Evolutionary conservation across 208 protist genomes (phyloP).

Genomic region (Wallacemonas sp.): DNA sequence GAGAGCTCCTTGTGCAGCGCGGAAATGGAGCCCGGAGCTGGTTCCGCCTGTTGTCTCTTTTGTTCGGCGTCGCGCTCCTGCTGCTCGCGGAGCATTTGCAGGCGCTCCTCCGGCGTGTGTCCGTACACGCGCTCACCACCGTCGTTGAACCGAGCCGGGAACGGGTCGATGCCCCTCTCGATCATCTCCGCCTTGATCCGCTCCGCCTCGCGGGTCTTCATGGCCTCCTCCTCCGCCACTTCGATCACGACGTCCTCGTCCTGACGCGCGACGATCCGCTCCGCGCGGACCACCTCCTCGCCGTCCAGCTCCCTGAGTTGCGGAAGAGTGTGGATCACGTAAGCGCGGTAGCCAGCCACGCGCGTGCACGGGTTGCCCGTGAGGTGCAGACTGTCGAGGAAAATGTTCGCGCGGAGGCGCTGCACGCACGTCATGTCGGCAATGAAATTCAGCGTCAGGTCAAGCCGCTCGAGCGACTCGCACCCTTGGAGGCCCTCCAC

Average conservation of each 20-base stretch:
- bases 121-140: conserved; percentile 91
- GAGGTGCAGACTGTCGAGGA: conserved; percentile 91
- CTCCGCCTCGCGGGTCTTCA: conserved; percentile 58
- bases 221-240: conserved; percentile 46
- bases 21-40: conserved; percentile 53
- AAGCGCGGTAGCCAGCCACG: conserved; percentile 89
- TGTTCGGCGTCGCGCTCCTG: conserved; percentile 51
- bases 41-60: conserved; percentile 35
- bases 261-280: conserved; percentile 93
- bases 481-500: conserved; percentile 95
- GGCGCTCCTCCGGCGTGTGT: conserved; percentile 86
- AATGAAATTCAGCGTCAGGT: conserved; percentile 98
- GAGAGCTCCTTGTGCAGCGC: conserved; percentile 70
- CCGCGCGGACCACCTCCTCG: conserved; percentile 74
- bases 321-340: conserved; percentile 91
- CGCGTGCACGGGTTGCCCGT: conserved; percentile 96
- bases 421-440: conserved; percentile 82
- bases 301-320: conserved; percentile 92
- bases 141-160: conserved; percentile 86
- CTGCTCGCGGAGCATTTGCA: conserved; percentile 88
- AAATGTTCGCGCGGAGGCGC: conserved; percentile 78
- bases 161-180: conserved; percentile 68
- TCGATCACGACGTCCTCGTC: conserved; percentile 55
- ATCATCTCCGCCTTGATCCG: conserved; percentile 76
- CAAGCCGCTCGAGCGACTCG: conserved; percentile 95